Conservation (phyloP, 2,329 filamentous ascomycete species). For the Aotearoamyces nothofagi region DNA sequence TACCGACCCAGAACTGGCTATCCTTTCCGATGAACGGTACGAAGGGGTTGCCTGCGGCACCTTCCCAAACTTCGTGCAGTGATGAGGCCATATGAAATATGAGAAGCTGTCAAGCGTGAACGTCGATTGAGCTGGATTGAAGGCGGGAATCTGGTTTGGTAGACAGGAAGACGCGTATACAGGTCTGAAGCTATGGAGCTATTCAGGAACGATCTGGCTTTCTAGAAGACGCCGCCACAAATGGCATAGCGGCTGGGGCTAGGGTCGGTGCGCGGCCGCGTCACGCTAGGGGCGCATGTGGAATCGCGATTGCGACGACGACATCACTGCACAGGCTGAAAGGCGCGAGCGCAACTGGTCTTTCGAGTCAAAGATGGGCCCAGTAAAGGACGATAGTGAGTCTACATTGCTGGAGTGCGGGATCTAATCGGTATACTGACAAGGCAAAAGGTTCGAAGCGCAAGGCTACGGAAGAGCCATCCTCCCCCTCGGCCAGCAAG, state of each 20-base stretch:
- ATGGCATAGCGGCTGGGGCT: no score
- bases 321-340: background rate
- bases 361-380: constrained; percentile 9
- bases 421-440: constrained; percentile 3
- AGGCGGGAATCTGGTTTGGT: no score
- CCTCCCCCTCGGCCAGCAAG: constrained; percentile 47
- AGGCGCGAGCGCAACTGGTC: background rate
- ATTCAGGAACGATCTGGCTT: no score
- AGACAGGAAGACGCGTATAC: no score
- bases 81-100: constrained; percentile 42
- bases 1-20: constrained; percentile 70
- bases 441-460: constrained; percentile 41
- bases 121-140: no score
- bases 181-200: no score
- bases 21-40: constrained; percentile 66
- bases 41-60: constrained; percentile 77
- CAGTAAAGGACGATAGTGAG: constrained; percentile 22
- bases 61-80: constrained; percentile 84
- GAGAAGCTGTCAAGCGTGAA: no score
- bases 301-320: background rate
- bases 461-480: constrained; percentile 54
- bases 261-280: no score
- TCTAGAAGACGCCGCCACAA: no score
- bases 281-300: background rate
- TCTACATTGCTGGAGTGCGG: background rate